These are phyloP conservation scores for Penicillium verrucosum DNA, from an alignment of 2,329 filamentous ascomycete species.

Conservation along the genomic window DNA sequence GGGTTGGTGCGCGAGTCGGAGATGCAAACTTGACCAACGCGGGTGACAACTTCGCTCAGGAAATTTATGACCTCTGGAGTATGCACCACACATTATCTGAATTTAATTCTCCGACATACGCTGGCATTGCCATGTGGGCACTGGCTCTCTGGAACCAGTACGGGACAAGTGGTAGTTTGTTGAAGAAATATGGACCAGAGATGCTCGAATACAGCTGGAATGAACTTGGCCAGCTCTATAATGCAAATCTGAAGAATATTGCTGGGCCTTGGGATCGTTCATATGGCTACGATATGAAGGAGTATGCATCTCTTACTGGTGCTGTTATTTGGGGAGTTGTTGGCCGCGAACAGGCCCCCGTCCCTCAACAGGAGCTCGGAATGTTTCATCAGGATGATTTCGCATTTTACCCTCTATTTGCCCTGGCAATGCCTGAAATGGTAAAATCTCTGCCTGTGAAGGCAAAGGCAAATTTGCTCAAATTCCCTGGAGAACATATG, in stretches of 20 bases:
- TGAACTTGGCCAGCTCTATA: conserved; percentile 53
- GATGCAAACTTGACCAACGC: conserved; percentile 59
- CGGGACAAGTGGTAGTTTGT: conserved; percentile 51
- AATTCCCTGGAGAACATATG: conserved; percentile 54
- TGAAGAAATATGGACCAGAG: conserved; percentile 50
- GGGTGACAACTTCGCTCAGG: conserved; percentile 55
- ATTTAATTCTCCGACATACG: conserved; percentile 63
- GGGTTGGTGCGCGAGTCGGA: conserved; percentile 54
- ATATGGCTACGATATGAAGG: conserved; percentile 64
- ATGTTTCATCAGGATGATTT: conserved; percentile 61
- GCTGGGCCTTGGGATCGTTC: conserved; percentile 63
- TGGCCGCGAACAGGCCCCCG: conserved; percentile 21
- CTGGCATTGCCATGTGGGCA: conserved; percentile 59
- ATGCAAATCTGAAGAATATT: conserved; percentile 58
- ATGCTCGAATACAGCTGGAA: conserved; percentile 57
- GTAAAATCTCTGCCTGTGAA: conserved; percentile 43
- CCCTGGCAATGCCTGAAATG: conserved; percentile 37
- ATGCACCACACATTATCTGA: conserved; percentile 57
- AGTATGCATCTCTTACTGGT: conserved; percentile 57
- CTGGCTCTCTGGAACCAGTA: conserved; percentile 61
- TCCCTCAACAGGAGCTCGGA: conserved; percentile 43
- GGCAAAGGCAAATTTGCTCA: conserved; percentile 48
- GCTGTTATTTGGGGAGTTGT: conserved; percentile 57
- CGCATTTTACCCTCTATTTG: conserved; percentile 56
- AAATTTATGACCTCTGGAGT: conserved; percentile 57